Base-by-base conservation (phyloP, 2,329 filamentous ascomycete genomes). In the Teratosphaeria gauchensis region DNA sequence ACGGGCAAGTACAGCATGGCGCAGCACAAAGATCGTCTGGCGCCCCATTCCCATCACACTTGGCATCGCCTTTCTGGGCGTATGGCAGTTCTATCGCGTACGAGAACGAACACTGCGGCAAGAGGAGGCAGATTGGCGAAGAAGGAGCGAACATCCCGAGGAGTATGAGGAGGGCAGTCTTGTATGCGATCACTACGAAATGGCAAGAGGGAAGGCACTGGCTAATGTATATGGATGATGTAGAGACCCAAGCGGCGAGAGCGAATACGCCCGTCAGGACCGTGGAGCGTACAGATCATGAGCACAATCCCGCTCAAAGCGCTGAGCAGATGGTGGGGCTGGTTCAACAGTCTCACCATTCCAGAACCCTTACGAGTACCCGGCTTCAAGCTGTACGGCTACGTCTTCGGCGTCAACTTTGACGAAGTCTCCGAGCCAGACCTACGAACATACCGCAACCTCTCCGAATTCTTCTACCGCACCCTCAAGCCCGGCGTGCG, bases 391-490 rank as follows among this genome's bases (percentile, higher is more conserved):
- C 82, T 96, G 1, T 96, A 96, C 74, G 87, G 90, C 1, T 95
- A 82, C 77, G 82, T 92, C 42, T 96, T 96, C 69, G 92, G 91
- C n/a, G 92, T 95, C 69, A 88, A 88, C 75, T 83, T 99, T 59
- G 83, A 87, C 60, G 94, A 99, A 76, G 86, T 96, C 19, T 84
- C 86, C 33, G 92, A 99, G 71, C 84, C 87, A 19, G 94, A 99
- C 68, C 84, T 99, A 21, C 91, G 89, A 72, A 83, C 83, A 54
- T 99, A 94, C 72, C 89, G 91, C 21, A 99, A 99, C 71, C 84
- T 99, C 48, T 90, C 92, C 5, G 85, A 92, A 59, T 99, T 99
- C 80, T 99, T 99, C 79, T 99, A 97, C 74, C 90, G 94, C 62
- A 90, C 86, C 1, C 80, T 99, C 61, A 97, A 96, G 73, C 90